phyloP scores from a whole-genome alignment of 2,329 filamentous ascomycete genomes.

The Teratosphaeria zuluensis region DNA sequence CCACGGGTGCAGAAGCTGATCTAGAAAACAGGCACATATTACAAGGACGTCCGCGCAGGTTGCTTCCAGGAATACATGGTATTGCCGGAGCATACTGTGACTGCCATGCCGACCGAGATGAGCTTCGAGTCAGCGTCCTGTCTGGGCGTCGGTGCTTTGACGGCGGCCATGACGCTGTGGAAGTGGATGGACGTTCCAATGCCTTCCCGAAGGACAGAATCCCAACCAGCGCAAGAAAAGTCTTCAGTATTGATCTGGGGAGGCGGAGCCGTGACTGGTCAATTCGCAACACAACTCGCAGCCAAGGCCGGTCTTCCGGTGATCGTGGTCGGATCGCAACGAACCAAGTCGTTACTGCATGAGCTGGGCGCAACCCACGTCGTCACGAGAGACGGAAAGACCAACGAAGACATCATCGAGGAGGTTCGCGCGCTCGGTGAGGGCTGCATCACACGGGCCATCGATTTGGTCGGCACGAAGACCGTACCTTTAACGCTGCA shows the following conservation, averaged over 20 bases:
- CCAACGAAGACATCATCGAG: slow-evolving; percentile 23
- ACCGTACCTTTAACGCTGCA: slow-evolving; percentile 19
- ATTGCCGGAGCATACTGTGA: slow-evolving; percentile 33
- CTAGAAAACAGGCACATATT: slow-evolving; percentile 32
- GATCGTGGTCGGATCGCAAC: slow-evolving; percentile 27
- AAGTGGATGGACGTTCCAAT: slow-evolving; percentile 29
- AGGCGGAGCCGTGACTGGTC: slow-evolving; percentile 32
- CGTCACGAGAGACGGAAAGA: slow-evolving; percentile 26
- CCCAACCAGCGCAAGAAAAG: slow-evolving; percentile 3
- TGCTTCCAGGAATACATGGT: slow-evolving; percentile 33
- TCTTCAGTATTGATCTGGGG: slow-evolving; percentile 31
- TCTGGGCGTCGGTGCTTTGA: slow-evolving; percentile 32
- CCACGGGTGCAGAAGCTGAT: neutral
- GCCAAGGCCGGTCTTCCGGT: slow-evolving; percentile 23
- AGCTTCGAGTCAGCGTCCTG: slow-evolving; percentile 28
- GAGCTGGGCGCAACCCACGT: slow-evolving; percentile 27
- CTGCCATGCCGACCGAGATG: slow-evolving; percentile 26
- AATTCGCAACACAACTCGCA: slow-evolving; percentile 32
- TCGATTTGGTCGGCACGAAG: slow-evolving; percentile 30
- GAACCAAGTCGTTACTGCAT: slow-evolving; percentile 22
- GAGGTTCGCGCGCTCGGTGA: slow-evolving; percentile 22
- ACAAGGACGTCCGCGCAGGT: slow-evolving; percentile 30
- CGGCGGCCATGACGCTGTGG: slow-evolving; percentile 35
- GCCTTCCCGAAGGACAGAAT: slow-evolving; percentile 4
- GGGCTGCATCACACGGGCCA: slow-evolving; percentile 24